These are phyloP conservation scores for Candida namnaoensis DNA, from an alignment of 805 yeast genomes.

Conservation along the genomic window DNA sequence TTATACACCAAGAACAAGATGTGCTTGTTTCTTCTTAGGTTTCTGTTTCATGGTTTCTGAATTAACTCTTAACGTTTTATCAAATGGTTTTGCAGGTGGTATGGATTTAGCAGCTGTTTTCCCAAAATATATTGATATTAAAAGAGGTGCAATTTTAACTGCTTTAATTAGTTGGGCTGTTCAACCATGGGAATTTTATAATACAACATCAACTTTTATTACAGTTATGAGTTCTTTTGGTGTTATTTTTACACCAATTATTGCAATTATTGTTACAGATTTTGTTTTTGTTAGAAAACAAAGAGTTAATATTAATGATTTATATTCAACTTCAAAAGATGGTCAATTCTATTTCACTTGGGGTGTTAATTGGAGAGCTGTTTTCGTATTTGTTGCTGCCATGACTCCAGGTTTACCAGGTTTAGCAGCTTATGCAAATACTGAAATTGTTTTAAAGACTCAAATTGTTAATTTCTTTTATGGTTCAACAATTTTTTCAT, in stretches of 20 bases:
- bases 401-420: slow-evolving; percentile 32
- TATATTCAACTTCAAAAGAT: slow-evolving; percentile 20
- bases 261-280: slow-evolving; percentile 26
- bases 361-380: slow-evolving; percentile 24
- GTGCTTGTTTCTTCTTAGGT: slow-evolving; percentile 32
- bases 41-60: slow-evolving; percentile 26
- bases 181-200: slow-evolving; percentile 31
- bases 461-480: slow-evolving; percentile 20
- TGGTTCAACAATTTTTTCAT: slow-evolving; percentile 22
- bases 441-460: slow-evolving; percentile 12
- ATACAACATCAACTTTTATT: slow-evolving; percentile 25
- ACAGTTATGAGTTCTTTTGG: slow-evolving; percentile 30
- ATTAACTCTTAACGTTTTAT: slow-evolving; percentile 24
- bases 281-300: slow-evolving; percentile 23
- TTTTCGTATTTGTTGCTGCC: slow-evolving; percentile 18
- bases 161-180: slow-evolving; percentile 27
- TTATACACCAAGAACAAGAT: slow-evolving; percentile 26
- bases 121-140: slow-evolving; percentile 22
- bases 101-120: slow-evolving; percentile 17
- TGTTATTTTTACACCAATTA: slow-evolving; percentile 26
- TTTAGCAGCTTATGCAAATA: slow-evolving; percentile 21
- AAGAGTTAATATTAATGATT: slow-evolving; percentile 22
- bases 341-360: slow-evolving; percentile 20
- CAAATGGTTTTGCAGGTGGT: slow-evolving; percentile 27
- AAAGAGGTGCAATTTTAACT: slow-evolving; percentile 26